Evolutionary conservation across 208 protist genomes (phyloP).

Genomic region (Acanthamoeba sp.): DNA sequence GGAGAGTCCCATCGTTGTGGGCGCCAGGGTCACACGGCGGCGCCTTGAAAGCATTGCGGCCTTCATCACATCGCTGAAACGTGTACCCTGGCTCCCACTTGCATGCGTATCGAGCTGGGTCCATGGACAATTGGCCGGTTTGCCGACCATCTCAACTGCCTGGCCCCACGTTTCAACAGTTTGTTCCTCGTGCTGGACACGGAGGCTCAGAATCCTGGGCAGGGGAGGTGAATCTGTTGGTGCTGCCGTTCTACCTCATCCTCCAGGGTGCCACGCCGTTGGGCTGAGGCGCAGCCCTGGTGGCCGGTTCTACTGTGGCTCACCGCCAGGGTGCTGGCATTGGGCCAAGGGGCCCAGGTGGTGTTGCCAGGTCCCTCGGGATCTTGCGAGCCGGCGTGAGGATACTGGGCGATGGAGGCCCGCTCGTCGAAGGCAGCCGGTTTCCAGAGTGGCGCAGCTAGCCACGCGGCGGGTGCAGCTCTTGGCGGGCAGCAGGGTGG

Average conservation of each 20-base stretch:
- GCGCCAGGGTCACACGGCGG: not conserved
- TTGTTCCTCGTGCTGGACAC: not conserved
- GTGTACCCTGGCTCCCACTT: not conserved
- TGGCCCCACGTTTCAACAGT: not conserved
- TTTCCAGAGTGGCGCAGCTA: too few relatives aligned
- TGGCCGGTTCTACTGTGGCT: not conserved
- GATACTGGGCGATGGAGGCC: too few relatives aligned
- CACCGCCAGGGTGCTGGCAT: not conserved
- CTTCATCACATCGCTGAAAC: not conserved
- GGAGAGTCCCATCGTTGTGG: too few relatives aligned
- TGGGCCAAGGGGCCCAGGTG: too few relatives aligned
- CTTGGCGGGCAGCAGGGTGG: not conserved
- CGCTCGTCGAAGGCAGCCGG: too few relatives aligned
- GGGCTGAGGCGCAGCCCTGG: not conserved
- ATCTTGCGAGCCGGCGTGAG: too few relatives aligned
- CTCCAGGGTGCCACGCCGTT: not conserved
- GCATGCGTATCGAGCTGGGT: not conserved
- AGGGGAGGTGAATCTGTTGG: too few relatives aligned
- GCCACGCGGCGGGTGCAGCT: not conserved
- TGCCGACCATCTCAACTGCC: not conserved
- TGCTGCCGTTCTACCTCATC: constrained; percentile 8
- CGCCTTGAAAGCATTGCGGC: not conserved
- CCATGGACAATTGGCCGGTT: not conserved
- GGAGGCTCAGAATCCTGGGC: not conserved
- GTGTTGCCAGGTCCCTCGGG: too few relatives aligned